These are phyloP conservation scores for Talaromyces funiculosus DNA, from an alignment of 2,329 filamentous ascomycete species.

Conservation along the genomic window DNA sequence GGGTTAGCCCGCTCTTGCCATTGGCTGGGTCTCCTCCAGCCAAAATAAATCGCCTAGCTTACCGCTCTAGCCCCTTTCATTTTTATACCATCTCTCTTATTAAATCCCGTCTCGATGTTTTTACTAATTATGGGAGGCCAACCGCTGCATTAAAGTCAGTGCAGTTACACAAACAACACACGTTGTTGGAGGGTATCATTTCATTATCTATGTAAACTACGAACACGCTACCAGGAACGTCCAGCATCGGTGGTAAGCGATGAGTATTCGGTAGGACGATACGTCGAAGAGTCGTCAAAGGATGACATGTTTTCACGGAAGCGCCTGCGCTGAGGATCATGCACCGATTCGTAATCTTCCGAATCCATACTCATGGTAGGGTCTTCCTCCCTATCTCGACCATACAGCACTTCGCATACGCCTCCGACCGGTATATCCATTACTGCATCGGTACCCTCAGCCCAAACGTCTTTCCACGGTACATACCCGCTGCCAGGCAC, in stretches of 20 bases:
- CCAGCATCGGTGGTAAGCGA: background rate
- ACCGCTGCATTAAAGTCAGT: background rate
- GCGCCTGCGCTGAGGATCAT: constrained; percentile 4
- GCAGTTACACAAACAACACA: background rate
- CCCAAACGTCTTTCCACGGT: constrained; percentile 82
- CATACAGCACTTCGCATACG: constrained; percentile 91
- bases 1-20: background rate
- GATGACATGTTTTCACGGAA: background rate
- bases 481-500: constrained; percentile 27
- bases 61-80: background rate
- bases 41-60: background rate
- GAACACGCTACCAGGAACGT: background rate
- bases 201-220: background rate
- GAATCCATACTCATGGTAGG: background rate
- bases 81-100: background rate
- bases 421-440: constrained; percentile 95
- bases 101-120: no score
- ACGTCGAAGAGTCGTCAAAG: background rate
- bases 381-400: constrained; percentile 47
- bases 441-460: constrained; percentile 87
- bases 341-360: background rate
- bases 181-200: background rate
- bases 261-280: constrained; percentile 1
- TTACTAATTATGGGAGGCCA: background rate
- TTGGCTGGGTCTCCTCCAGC: background rate